phyloP scores from a whole-genome alignment of 2,329 filamentous ascomycete species.

The Dactylellina cionopaga region DNA sequence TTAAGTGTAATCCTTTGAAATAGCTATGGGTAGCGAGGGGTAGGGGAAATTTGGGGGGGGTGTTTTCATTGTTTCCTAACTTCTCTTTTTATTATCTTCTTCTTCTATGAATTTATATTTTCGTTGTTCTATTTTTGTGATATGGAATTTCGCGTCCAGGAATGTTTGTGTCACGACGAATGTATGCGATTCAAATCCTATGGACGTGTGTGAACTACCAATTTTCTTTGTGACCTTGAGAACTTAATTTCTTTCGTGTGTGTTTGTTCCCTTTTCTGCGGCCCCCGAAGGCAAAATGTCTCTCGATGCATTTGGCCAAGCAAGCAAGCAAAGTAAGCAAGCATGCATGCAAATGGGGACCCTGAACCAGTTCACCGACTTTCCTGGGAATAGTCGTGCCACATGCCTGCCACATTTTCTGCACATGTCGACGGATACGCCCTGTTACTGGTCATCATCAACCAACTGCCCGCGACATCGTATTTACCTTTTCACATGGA shows the following conservation, averaged over 20 bases:
- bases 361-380: constrained; percentile 3
- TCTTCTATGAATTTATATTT: not conserved
- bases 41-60: not conserved
- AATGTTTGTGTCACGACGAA: constrained; percentile 19
- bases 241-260: not conserved
- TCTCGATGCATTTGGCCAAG: constrained; percentile 24
- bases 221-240: constrained; percentile 5
- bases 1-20: no score
- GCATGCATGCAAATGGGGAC: not conserved
- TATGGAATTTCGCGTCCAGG: constrained; percentile 31
- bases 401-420: constrained; percentile 20
- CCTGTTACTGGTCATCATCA: constrained; percentile 26
- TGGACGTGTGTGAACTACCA: constrained; percentile 22
- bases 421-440: constrained; percentile 43
- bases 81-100: not conserved
- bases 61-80: not conserved
- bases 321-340: not conserved
- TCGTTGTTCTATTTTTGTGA: constrained; percentile 2
- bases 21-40: not conserved
- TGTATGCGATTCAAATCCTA: no score
- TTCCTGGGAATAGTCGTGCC: constrained; percentile 15
- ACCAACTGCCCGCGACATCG: no score
- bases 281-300: constrained; percentile 5
- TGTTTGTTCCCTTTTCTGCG: not conserved
- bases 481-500: constrained; percentile 42